Evolutionary conservation across 306 rosid species (phyloP).

Genomic region (Fragaria nilgerrensis): DNA sequence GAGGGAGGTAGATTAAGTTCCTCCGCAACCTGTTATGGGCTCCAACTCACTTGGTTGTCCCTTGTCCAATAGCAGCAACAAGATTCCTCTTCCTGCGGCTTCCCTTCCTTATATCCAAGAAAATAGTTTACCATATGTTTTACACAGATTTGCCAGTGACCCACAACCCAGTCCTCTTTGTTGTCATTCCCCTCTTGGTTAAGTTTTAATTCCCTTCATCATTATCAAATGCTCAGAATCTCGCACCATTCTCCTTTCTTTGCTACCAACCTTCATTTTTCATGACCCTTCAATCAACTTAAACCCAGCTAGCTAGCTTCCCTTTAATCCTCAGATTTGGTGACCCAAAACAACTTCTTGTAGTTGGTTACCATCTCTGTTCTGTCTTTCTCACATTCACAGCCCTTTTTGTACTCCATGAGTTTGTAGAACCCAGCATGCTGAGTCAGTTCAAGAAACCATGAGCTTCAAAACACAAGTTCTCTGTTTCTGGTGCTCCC

Average conservation of each 20-base stretch:
- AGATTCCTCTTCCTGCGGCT: conserved; percentile 40
- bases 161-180: conserved; percentile 24
- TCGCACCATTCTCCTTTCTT: not conserved
- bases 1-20: conserved; percentile 12
- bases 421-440: conserved; percentile 40
- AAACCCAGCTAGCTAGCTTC: conserved; percentile 6
- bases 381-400: conserved; percentile 21
- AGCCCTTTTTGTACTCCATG: conserved; percentile 51
- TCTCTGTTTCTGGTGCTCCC: conserved; percentile 40
- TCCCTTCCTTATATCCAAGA: conserved; percentile 9
- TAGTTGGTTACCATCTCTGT: conserved; percentile 58
- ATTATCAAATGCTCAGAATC: not conserved
- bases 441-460: conserved; percentile 29
- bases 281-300: not conserved
- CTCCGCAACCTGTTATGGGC: conserved; percentile 35
- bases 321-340: conserved; percentile 43
- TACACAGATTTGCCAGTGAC: conserved; percentile 26
- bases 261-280: not conserved
- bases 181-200: conserved; percentile 18
- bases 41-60: conserved; percentile 50
- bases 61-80: conserved; percentile 22
- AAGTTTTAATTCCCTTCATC: not conserved
- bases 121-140: conserved; percentile 16
- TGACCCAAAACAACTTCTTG: conserved; percentile 48
- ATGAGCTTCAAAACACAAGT: conserved; percentile 38